Base-by-base conservation (phyloP, 1,284 basidiomycete genomes). In the Exsudoporus floridanus region DNA sequence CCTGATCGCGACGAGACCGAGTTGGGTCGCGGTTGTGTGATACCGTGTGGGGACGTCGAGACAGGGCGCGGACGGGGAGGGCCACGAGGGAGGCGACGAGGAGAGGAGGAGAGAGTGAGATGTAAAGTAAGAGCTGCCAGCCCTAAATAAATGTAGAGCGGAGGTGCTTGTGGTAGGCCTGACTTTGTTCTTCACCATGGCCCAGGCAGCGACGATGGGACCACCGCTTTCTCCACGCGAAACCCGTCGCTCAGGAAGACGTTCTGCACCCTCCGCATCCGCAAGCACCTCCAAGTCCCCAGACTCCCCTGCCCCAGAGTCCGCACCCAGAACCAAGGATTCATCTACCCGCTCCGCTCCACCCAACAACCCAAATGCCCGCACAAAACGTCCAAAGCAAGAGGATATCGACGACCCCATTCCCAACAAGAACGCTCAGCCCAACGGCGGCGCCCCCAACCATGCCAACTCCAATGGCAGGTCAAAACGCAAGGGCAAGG, bases 161-260 rank as follows among this genome's bases (percentile, higher is more conserved):
- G 43, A 45, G 6, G 10, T 46, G 14, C 34, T 40, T 10, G 28
- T 28, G 27, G n/a, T 37, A 25, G 42, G 23, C 51, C 48, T 42
- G 25, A 50, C 49, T 50, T 58, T 50, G 56, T 33, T 56, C 52
- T 46, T 37, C 27, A 56, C 54, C 55, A 80, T 80, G 80, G 76
- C 79, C 39, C 81, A 79, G 60, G 67, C 77, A 46, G 74, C 74
- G 45, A 65, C 76, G 46, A 89, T 89, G 87, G 85, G 84, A 51
- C 86, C 86, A 23, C 85, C 85, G n/a, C 77, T 83, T 47, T 86
- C 86, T 54, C 86, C 85, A 25, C 77, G 84, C 63, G 87, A 89
- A 71, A 84, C 85, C 49, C 78, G 88, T 60, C 84, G 88, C 59
- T 89, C 88, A 59, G 84, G 84, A 36, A 76, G 87, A 59, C 86